Evolutionary conservation across 768 basidiomycete genomes (phyloP), one percentile per base, ranked within the genome.

Genomic region (Gymnopilus junonius): DNA sequence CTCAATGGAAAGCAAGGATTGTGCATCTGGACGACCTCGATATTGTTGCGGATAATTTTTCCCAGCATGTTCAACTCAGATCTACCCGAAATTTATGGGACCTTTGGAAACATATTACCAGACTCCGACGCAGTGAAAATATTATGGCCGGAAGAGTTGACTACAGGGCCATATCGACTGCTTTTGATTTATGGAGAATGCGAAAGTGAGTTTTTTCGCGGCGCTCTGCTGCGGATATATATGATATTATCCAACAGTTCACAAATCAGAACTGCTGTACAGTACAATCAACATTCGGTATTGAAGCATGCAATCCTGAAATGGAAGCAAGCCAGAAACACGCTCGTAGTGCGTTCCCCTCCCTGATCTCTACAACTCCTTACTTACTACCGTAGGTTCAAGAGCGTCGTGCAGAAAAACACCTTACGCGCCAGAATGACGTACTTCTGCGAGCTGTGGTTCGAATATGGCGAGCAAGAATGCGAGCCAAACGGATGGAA

Each of bases 101-200:
- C 62, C 69, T 74, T 31, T 94, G 93, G 93, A 81, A 77, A 64
- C 74, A 73, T 11, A 74, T 76, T 1, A 72, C 80, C 1, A 75
- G 81, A 35, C 65, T 90, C 63, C 79, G 76, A 35, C 73, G 74
- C 37, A 77, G 80, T 2, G 85, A 87, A 71, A 80, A 73, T 54
- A 66, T 72, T 0, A 73, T 92, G 62, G 64, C 71, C 1, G 78
- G 80, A 40, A 80, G 77, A 58, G 77, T 85, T 2, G 79, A 79
- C 23, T 69, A 79, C 25, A 81, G 90, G 60, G 73, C 90, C 39
- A 75, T 86, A 66, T 75, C 75, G 11, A 76, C 77, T 42, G 76
- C 77, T 4, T 74, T 93, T 70, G 75, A 79, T 55, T 63, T 71
- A 20, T 94, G 92, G 93, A 85, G 82, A 65, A 77, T 73, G 43